Evolutionary conservation across 106 monocot species (phyloP).

Genomic region (Acorus gramineus): DNA sequence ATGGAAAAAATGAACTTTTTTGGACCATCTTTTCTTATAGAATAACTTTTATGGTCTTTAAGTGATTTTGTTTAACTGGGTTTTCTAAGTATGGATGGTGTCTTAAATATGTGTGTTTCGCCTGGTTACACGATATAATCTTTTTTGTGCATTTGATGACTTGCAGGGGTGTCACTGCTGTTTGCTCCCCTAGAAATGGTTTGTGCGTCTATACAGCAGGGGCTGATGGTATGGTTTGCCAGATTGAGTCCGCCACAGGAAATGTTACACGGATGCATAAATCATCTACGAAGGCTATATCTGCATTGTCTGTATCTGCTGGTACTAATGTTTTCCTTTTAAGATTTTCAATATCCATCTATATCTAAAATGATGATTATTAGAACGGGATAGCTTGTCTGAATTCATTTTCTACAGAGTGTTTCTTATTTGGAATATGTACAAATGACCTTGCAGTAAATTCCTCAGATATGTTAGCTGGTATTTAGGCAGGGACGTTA

Average conservation of each 20-base stretch:
- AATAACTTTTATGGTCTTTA: neutral
- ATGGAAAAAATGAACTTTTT: neutral
- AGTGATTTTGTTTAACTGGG: too few species aligned
- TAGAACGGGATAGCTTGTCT: too few species aligned
- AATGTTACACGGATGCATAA: slow-evolving; percentile 42
- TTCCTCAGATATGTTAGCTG: too few species aligned
- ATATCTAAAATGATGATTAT: too few species aligned
- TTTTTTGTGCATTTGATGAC: neutral
- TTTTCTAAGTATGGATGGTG: too few species aligned
- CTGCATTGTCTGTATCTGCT: slow-evolving; percentile 63
- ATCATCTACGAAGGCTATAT: slow-evolving; percentile 63
- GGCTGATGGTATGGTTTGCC: slow-evolving; percentile 82
- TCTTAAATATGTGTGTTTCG: too few species aligned
- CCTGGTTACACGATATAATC: too few species aligned
- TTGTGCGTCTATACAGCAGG: slow-evolving; percentile 59
- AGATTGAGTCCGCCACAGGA: slow-evolving; percentile 60
- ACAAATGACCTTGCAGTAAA: too few species aligned
- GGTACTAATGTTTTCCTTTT: slow-evolving; percentile 35
- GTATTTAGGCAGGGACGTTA: too few species aligned
- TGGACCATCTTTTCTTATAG: neutral
- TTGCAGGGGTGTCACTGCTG: slow-evolving; percentile 74
- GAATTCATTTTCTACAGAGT: too few species aligned
- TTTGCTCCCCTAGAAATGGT: slow-evolving; percentile 38
- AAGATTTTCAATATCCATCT: too few species aligned
- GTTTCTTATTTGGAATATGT: too few species aligned